phyloP scores from a whole-genome alignment of 352 stramenopile species.

The Globisporangium radiosum region DNA sequence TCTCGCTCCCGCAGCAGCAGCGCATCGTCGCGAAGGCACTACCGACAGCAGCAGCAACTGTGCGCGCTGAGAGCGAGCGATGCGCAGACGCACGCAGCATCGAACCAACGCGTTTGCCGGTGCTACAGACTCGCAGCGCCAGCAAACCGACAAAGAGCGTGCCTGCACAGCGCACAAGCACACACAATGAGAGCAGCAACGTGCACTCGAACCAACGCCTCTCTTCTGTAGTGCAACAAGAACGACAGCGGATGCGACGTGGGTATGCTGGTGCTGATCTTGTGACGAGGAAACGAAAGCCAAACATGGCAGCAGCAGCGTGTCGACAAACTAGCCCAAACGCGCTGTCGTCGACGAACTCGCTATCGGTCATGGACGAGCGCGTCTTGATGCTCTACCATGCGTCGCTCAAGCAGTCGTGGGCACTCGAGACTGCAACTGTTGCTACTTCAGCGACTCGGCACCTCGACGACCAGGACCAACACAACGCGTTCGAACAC shows the following conservation, averaged over 20 bases:
- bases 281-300: not conserved
- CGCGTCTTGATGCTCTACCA: slow-evolving; percentile 58
- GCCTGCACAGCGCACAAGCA: not conserved
- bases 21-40: not conserved
- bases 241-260: not conserved
- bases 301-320: not conserved
- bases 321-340: not conserved
- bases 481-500: not conserved
- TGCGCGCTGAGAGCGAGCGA: not conserved
- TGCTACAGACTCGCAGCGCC: not conserved
- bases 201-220: not conserved
- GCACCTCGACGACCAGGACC: not conserved
- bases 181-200: not conserved
- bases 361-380: slow-evolving; percentile 39
- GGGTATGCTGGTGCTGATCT: too few relatives aligned
- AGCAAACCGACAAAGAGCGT: not conserved
- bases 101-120: not conserved
- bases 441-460: not conserved
- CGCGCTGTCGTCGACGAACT: not conserved
- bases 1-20: not conserved
- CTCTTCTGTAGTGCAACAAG: not conserved
- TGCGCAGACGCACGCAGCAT: not conserved
- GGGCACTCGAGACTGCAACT: slow-evolving; percentile 1
- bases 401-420: slow-evolving; percentile 38
- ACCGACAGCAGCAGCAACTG: not conserved